A percentile compares a stretch with the other conserved stretches of the same genome.
phyloP scores from a whole-genome alignment of 2,329 filamentous ascomycete genomes.

The Scolecobasidium constrictum region DNA sequence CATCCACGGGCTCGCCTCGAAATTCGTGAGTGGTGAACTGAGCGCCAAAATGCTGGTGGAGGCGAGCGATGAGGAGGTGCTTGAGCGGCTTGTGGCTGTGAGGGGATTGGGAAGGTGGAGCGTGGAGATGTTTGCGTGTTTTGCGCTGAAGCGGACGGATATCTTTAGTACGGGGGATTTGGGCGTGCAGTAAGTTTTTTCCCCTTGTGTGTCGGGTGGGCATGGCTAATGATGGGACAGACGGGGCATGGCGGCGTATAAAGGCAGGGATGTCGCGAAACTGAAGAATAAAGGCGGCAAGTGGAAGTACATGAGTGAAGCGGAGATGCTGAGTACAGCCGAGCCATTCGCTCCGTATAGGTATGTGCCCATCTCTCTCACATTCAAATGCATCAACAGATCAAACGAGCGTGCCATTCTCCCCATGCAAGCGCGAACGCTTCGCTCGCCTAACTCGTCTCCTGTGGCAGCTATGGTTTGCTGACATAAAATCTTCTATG shows the following conservation, averaged over 20 bases:
- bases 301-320: constrained; percentile 96
- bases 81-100: constrained; percentile 73
- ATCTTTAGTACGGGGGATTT: constrained; percentile 88
- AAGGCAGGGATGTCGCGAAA: constrained; percentile 72
- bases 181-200: constrained; percentile 61
- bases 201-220: background rate
- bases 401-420: no score
- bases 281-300: constrained; percentile 74
- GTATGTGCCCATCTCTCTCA: constrained; percentile 28
- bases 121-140: constrained; percentile 96
- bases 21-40: constrained; percentile 67
- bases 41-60: constrained; percentile 64
- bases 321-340: constrained; percentile 78
- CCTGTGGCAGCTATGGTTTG: no score
- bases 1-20: constrained; percentile 71
- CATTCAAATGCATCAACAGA: no score
- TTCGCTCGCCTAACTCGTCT: no score
- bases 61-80: constrained; percentile 75
- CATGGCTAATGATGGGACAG: constrained; percentile 19
- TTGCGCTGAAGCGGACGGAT: constrained; percentile 87
- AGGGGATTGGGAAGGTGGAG: constrained; percentile 82
- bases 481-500: constrained; percentile 11
- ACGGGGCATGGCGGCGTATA: constrained; percentile 80
- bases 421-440: no score
- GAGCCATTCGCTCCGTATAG: constrained; percentile 74